These are phyloP conservation scores for Rubroshorea leprosula DNA, from an alignment of 345 rosid species.

Conservation along the genomic window DNA sequence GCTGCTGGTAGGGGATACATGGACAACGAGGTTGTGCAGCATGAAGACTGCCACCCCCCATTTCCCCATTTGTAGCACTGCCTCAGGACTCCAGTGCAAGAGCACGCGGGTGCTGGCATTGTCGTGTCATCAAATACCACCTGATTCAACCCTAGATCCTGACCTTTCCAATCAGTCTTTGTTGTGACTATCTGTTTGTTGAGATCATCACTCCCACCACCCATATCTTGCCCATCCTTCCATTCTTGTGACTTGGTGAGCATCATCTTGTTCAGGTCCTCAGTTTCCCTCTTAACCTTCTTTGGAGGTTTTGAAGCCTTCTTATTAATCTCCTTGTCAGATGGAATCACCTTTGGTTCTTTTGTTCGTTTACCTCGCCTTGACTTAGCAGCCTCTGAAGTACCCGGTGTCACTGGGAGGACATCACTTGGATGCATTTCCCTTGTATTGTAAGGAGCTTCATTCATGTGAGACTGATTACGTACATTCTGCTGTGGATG, in stretches of 20 bases:
- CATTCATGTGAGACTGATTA: constrained; percentile 47
- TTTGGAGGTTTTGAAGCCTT: constrained; percentile 55
- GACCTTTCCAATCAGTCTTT: constrained; percentile 80
- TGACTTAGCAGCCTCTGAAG: constrained; percentile 56
- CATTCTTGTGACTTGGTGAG: constrained; percentile 57
- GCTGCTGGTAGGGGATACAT: constrained; percentile 80
- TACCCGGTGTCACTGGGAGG: constrained; percentile 38
- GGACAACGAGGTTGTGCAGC: constrained; percentile 90
- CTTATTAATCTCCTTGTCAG: constrained; percentile 33
- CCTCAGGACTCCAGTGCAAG: constrained; percentile 81
- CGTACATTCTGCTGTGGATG: constrained; percentile 67
- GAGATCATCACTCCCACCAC: constrained; percentile 36
- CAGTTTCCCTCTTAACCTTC: constrained; percentile 76
- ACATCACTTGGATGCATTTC: constrained; percentile 52
- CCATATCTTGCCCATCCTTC: constrained; percentile 40
- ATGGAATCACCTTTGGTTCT: constrained; percentile 44
- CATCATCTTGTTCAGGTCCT: constrained; percentile 57
- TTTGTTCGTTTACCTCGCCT: constrained; percentile 64
- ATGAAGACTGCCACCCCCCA: constrained; percentile 98
- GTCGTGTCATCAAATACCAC: constrained; percentile 85
- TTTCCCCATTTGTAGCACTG: constrained; percentile 99
- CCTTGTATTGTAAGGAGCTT: constrained; percentile 48
- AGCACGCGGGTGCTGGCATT: constrained; percentile 89
- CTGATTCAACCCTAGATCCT: constrained; percentile 84
- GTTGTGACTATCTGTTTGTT: constrained; percentile 43